These are phyloP conservation scores for Candida cerambycidarum DNA, from an alignment of 805 yeast genomes.

Conservation along the genomic window DNA sequence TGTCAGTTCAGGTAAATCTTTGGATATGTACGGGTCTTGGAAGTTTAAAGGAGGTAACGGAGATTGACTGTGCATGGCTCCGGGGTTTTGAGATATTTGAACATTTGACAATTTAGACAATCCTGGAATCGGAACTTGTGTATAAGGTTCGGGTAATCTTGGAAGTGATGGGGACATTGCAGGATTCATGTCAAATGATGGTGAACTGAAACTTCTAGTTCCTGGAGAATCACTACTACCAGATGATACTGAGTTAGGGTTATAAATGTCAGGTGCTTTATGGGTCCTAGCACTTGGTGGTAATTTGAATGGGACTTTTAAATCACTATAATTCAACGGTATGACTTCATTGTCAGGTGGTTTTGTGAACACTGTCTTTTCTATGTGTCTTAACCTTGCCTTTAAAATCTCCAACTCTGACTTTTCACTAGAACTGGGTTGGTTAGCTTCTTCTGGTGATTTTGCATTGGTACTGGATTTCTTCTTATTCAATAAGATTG, in stretches of 20 bases:
- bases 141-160: not conserved
- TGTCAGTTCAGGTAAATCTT: not conserved
- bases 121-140: not conserved
- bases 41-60: slow-evolving; percentile 1
- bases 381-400: slow-evolving; percentile 20
- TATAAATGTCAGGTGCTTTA: not conserved
- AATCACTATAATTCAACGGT: slow-evolving; percentile 6
- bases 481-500: slow-evolving; percentile 8
- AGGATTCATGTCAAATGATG: not conserved
- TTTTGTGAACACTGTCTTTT: slow-evolving; percentile 7
- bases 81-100: no score
- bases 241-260: not conserved
- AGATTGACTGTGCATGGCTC: no score
- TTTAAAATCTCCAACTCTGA: slow-evolving; percentile 20
- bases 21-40: not conserved
- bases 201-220: no score
- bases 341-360: slow-evolving; percentile 4
- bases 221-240: no score
- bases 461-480: no score
- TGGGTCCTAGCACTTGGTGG: not conserved
- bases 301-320: not conserved
- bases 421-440: not conserved
- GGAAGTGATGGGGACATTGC: not conserved
- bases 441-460: no score
- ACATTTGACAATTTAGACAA: no score